These are phyloP conservation scores for Penicillium steckii DNA, from an alignment of 495 filamentous ascomycete genomes.

Conservation along the genomic window DNA sequence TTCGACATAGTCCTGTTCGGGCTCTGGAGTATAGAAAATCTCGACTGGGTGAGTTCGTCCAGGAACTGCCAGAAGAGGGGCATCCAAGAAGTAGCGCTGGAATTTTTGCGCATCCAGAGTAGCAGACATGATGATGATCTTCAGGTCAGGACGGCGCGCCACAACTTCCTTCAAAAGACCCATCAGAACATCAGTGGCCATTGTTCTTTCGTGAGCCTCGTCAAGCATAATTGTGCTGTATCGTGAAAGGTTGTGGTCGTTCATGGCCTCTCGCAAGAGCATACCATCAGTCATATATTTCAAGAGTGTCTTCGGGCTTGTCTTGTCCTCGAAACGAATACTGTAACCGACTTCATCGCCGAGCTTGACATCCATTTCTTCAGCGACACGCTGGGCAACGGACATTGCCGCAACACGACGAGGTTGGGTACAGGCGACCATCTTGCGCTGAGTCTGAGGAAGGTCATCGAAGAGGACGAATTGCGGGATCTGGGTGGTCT, in stretches of 20 bases:
- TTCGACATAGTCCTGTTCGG: conserved; percentile 95
- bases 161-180: conserved; percentile 88
- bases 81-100: conserved; percentile 94
- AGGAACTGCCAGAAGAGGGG: conserved; percentile 89
- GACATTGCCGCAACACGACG: conserved; percentile 99
- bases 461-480: conserved; percentile 97
- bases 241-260: conserved; percentile 83
- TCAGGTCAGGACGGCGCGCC: conserved; percentile 74
- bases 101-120: conserved; percentile 98
- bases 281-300: conserved; percentile 99
- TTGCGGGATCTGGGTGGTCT: conserved; percentile 98
- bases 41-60: conserved; percentile 96
- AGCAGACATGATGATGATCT: conserved; percentile 98
- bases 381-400: conserved; percentile 95
- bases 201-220: conserved; percentile 94
- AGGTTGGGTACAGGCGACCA: conserved; percentile 97
- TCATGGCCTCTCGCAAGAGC: conserved; percentile 96
- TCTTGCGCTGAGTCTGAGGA: conserved; percentile 77
- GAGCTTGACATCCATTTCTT: conserved; percentile 91
- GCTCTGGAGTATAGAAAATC: conserved; percentile 96
- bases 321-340: conserved; percentile 98
- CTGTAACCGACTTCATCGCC: conserved; percentile 98
- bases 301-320: conserved; percentile 82
- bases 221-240: conserved; percentile 99
- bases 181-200: conserved; percentile 96